Evolutionary conservation across 192 early-diverging fungal species (phyloP), one percentile per base, ranked within the genome.

Genomic region (Lobosporangium transversale): DNA sequence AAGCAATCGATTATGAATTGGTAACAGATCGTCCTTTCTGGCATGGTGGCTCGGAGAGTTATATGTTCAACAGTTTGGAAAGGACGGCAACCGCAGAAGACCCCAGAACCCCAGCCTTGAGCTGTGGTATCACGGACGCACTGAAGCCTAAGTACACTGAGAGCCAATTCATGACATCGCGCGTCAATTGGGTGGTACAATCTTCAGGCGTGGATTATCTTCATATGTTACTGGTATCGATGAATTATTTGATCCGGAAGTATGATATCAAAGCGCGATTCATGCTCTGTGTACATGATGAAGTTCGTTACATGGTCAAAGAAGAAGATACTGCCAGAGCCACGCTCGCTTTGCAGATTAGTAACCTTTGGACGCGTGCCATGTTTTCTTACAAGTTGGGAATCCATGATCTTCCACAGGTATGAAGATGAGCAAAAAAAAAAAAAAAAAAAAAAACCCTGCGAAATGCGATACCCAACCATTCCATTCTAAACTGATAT

Each of bases 151-250:
- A 80, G 31, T 79, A 86, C 9, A 79, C 86, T 21, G 83, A 87
- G 18, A 61, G 61, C 27, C 78, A 90, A 57, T 98, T 88, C 71
- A 81, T 94, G 83, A 94, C 94, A 0, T 94, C 91, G 32, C 86
- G 96, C 17, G 83, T 98, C 42, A 99, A 99, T 75, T 99, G 97
- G 97, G 95, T 93, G 1, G 96, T 99, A 5, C 97, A 99, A 79
- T 96, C 95, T 23, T 98, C 96, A 2, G 97, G 96, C 20, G 97
- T 97, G 26, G 97, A 99, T 63, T 99, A 99, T 68, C 79, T 99
- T 10, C 97, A 99, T 69, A 76, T 99, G 53, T 80, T 99, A 11
- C 76, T 99, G 15, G 93, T 93, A 0, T 89, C 93, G 8, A 94
- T 96, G 91, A 70, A 86, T 42, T 94, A 97, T 66, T 67, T 99